Evolutionary conservation across 2,329 filamentous ascomycete genomes (phyloP).

Genomic region (Oidium heveae): DNA sequence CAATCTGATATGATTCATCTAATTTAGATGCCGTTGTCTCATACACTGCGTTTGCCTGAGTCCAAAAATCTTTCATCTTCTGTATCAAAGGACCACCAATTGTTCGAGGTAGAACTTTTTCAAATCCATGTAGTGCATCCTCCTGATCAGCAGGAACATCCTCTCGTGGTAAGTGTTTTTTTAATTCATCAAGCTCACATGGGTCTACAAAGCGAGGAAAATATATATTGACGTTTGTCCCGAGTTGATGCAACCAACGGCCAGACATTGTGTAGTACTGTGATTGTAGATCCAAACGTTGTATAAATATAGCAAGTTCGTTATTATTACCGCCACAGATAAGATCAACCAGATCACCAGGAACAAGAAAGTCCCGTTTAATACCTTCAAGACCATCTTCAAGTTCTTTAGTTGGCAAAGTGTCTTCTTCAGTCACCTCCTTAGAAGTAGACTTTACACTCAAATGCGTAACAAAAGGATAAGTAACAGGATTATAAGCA

Average conservation of each 20-base stretch:
- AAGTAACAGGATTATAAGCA: not conserved
- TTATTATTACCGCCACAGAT: constrained; percentile 6
- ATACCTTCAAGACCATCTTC: constrained; percentile 14
- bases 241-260: constrained; percentile 18
- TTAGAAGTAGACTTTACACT: not conserved
- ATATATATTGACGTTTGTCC: constrained; percentile 17
- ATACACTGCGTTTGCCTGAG: constrained; percentile 21
- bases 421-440: not conserved
- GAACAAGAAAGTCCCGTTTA: constrained; percentile 11
- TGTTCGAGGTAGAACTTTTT: constrained; percentile 19
- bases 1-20: constrained; percentile 22
- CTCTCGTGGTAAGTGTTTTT: constrained; percentile 20
- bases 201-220: constrained; percentile 21
- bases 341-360: constrained; percentile 14
- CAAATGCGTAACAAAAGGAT: not conserved
- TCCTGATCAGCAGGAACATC: constrained; percentile 11
- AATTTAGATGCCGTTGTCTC: constrained; percentile 19
- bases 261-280: constrained; percentile 26
- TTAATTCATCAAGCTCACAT: constrained; percentile 17
- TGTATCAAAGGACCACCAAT: constrained; percentile 20
- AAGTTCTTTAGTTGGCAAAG: constrained; percentile 6
- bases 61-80: constrained; percentile 19
- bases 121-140: constrained; percentile 15
- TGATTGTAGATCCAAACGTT: constrained; percentile 15
- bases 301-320: constrained; percentile 23